These are phyloP conservation scores for Calophaca sinica DNA, from an alignment of 306 rosid species.

Conservation along the genomic window DNA sequence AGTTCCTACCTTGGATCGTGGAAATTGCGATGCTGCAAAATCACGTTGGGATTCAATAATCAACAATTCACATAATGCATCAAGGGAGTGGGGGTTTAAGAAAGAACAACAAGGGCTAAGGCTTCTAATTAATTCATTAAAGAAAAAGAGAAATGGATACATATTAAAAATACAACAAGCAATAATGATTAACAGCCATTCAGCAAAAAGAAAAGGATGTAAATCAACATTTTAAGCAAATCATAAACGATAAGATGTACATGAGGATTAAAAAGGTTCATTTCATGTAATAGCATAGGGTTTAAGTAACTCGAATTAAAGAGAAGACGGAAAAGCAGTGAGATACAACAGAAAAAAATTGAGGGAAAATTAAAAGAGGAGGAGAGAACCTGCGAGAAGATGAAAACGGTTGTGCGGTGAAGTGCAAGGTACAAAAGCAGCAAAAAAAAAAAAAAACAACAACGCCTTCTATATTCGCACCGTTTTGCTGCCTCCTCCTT, in stretches of 20 bases:
- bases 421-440: background rate
- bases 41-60: background rate
- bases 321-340: background rate
- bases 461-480: background rate
- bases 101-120: slow-evolving; percentile 16
- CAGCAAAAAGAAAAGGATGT: background rate
- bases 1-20: background rate
- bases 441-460: background rate
- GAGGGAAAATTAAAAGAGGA: background rate
- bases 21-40: background rate
- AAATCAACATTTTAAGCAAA: background rate
- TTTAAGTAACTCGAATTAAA: slow-evolving; percentile 12
- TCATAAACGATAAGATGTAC: background rate
- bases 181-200: background rate
- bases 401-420: background rate
- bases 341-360: background rate
- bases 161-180: background rate
- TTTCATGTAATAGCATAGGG: slow-evolving; percentile 9
- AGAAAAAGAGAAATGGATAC: background rate
- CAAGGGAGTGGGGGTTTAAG: background rate
- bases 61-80: background rate
- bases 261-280: background rate
- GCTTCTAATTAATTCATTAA: slow-evolving; percentile 24
- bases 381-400: slow-evolving; percentile 28
- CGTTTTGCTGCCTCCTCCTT: no score